phyloP scores from a whole-genome alignment of 2,329 filamentous ascomycete genomes.

The Beauveria australis region DNA sequence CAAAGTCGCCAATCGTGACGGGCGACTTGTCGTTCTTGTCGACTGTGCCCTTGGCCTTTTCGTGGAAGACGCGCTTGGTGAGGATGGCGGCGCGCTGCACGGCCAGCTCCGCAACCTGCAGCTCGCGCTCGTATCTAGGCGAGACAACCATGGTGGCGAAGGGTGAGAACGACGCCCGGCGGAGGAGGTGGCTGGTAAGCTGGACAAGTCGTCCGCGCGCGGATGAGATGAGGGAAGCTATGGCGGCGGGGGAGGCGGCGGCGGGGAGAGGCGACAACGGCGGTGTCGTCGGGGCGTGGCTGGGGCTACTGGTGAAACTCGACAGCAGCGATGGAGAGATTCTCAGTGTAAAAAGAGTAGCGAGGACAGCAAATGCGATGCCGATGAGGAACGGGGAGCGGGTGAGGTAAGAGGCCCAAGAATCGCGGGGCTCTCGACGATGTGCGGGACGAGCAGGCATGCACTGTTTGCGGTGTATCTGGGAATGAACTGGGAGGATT shows the following conservation, averaged over 20 bases:
- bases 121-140: conserved; percentile 63
- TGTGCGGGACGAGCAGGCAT: neutral
- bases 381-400: neutral
- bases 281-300: neutral
- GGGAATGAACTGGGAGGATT: neutral
- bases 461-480: neutral
- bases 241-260: conserved; percentile 1
- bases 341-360: neutral
- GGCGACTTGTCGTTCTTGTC: conserved; percentile 88
- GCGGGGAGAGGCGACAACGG: neutral
- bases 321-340: neutral
- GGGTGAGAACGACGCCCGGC: conserved; percentile 12
- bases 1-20: conserved; percentile 96
- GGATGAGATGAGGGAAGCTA: conserved; percentile 12
- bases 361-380: neutral
- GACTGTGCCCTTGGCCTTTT: conserved; percentile 88
- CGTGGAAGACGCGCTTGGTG: conserved; percentile 52
- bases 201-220: conserved; percentile 15
- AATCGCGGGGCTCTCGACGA: conserved; percentile 1
- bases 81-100: conserved; percentile 66
- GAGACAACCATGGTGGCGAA: conserved; percentile 26
- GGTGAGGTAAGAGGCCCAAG: neutral
- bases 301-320: neutral
- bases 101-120: conserved; percentile 75
- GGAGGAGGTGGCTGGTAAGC: conserved; percentile 11